These are phyloP conservation scores for Huntiella abstrusa DNA, from an alignment of 2,329 filamentous ascomycete species.

Conservation along the genomic window DNA sequence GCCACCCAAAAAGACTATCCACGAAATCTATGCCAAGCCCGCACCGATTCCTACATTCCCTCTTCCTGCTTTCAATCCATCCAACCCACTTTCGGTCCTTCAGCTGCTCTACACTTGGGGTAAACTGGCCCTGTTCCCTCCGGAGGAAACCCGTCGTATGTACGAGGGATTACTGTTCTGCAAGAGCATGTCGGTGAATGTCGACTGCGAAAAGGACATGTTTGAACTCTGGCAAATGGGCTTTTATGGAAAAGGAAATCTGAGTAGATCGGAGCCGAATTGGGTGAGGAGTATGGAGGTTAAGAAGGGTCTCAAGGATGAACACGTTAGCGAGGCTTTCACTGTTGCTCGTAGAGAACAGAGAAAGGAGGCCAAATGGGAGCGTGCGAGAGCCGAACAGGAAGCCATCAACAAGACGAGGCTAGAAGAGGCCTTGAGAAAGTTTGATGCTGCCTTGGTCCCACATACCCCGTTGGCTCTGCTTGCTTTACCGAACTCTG, in stretches of 20 bases:
- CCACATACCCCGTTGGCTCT: slow-evolving; percentile 27
- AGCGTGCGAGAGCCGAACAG: slow-evolving; percentile 72
- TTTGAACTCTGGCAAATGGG: slow-evolving; percentile 86
- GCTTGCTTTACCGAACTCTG: slow-evolving; percentile 37
- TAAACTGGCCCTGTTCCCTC: slow-evolving; percentile 48
- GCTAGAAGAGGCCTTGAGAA: slow-evolving; percentile 23
- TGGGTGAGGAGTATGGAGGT: slow-evolving; percentile 76
- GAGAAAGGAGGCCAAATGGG: slow-evolving; percentile 69
- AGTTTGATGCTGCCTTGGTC: slow-evolving; percentile 5
- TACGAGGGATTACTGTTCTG: slow-evolving; percentile 66
- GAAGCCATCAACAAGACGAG: slow-evolving; percentile 60
- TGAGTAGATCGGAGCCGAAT: slow-evolving; percentile 86
- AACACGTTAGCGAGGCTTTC: slow-evolving; percentile 61
- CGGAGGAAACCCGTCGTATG: slow-evolving; percentile 41
- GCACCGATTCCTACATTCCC: slow-evolving; percentile 68
- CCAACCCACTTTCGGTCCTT: slow-evolving; percentile 76
- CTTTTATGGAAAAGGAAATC: slow-evolving; percentile 85
- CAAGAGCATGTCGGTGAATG: slow-evolving; percentile 64
- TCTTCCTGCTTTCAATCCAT: slow-evolving; percentile 72
- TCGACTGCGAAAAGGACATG: slow-evolving; percentile 58
- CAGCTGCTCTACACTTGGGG: slow-evolving; percentile 64
- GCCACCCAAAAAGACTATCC: slow-evolving; percentile 26
- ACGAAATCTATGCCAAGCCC: slow-evolving; percentile 64
- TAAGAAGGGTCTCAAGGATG: slow-evolving; percentile 42
- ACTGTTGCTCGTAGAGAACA: slow-evolving; percentile 64